phyloP scores from a whole-genome alignment of 495 filamentous ascomycete genomes.

The Evernia prunastri region DNA sequence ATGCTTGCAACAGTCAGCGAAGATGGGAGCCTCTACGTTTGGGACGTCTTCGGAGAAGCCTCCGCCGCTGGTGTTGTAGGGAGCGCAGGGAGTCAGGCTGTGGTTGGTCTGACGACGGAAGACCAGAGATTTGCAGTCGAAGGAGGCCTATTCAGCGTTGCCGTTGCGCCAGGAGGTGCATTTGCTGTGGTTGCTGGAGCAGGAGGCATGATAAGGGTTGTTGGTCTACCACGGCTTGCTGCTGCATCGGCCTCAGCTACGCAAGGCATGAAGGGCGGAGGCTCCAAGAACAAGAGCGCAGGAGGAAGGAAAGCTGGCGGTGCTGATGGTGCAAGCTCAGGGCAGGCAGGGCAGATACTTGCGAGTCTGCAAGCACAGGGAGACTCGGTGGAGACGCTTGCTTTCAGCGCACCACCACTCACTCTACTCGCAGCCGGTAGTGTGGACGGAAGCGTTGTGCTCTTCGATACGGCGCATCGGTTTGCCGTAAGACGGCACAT shows the following conservation, averaged over 20 bases:
- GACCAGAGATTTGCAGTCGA: constrained; percentile 91
- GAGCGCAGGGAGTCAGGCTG: constrained; percentile 59
- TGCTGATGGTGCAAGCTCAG: constrained; percentile 39
- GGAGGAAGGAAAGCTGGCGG: constrained; percentile 37
- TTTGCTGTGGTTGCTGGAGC: constrained; percentile 85
- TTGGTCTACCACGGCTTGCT: constrained; percentile 70
- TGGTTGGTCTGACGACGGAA: constrained; percentile 70
- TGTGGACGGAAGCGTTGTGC: constrained; percentile 82
- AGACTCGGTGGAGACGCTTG: constrained; percentile 79
- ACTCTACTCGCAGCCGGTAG: constrained; percentile 79
- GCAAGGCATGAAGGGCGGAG: constrained; percentile 35
- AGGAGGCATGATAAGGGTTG: constrained; percentile 71
- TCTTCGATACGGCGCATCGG: constrained; percentile 77
- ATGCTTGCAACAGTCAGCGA: constrained; percentile 86
- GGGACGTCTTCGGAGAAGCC: constrained; percentile 83
- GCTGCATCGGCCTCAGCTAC: constrained; percentile 31
- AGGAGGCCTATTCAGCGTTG: constrained; percentile 82
- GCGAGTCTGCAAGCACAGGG: constrained; percentile 61
- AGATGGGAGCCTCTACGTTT: constrained; percentile 83
- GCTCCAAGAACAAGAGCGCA: constrained; percentile 40
- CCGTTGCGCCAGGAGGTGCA: constrained; percentile 66
- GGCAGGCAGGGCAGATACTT: constrained; percentile 74
- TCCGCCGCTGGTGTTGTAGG: constrained; percentile 65
- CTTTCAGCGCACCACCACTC: constrained; percentile 68
- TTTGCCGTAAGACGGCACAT: constrained; percentile 80